Percentiles rank a stretch among this genome's conserved stretches.
Evolutionary conservation across 2,329 filamentous ascomycete genomes (phyloP).

Genomic region (Zasmidium cellare): DNA sequence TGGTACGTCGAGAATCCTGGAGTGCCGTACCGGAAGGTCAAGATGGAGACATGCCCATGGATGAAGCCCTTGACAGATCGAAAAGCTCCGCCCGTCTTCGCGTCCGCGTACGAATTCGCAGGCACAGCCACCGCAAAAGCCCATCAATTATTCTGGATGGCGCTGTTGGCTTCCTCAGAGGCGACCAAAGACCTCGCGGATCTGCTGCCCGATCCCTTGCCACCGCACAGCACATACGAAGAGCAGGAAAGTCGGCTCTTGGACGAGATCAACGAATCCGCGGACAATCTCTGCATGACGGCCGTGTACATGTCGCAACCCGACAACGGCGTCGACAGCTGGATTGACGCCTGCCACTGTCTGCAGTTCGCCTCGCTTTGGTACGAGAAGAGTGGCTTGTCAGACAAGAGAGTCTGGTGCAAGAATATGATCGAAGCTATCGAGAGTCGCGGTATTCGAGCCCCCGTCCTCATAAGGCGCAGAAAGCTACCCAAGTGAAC

Average conservation of each 20-base stretch:
- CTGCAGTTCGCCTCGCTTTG: neutral
- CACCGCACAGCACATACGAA: neutral
- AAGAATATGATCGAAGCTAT: neutral
- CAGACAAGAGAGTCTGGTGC: neutral
- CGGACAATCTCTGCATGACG: neutral
- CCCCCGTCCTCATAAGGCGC: neutral
- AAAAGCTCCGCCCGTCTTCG: too few species aligned
- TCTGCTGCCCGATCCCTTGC: neutral
- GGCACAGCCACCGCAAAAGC: neutral
- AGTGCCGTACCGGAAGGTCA: neutral
- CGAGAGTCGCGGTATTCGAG: neutral
- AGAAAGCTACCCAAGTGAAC: too few species aligned
- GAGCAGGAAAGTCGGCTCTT: neutral
- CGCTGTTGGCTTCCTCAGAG: neutral
- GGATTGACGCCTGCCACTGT: neutral
- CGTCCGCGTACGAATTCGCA: neutral
- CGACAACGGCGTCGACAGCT: neutral
- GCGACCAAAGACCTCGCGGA: neutral
- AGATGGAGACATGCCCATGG: neutral
- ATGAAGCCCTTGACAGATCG: neutral
- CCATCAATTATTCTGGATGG: neutral
- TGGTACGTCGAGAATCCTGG: neutral
- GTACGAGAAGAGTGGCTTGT: neutral
- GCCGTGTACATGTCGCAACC: neutral
- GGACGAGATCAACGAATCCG: neutral